phyloP scores from a whole-genome alignment of 129 eudicot species.

The Ambrosia artemisiifolia region DNA sequence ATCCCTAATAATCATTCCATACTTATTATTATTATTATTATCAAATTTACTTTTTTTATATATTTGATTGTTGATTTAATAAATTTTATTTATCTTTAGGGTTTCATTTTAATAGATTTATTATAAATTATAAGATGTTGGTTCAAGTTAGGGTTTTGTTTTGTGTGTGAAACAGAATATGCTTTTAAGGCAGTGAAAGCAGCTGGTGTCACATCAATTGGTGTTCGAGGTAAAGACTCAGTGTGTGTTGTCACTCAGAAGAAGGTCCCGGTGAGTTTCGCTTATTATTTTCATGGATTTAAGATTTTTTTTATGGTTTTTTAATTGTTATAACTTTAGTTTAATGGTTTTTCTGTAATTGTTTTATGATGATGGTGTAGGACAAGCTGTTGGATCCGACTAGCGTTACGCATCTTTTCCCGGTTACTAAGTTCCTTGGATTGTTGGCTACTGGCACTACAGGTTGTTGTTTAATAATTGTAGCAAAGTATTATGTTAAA shows the following conservation, averaged over 20 bases:
- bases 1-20: conserved; percentile 8
- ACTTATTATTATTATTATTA: too few relatives aligned
- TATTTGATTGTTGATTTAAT: neutral
- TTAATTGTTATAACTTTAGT: neutral
- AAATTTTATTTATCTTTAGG: neutral
- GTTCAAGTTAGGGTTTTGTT: conserved; percentile 12
- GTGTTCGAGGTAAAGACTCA: conserved; percentile 88
- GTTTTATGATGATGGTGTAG: conserved; percentile 29
- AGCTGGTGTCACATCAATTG: conserved; percentile 85
- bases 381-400: conserved; percentile 97
- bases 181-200: conserved; percentile 97
- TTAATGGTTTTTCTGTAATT: neutral
- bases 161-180: conserved; percentile 52
- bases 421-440: conserved; percentile 80
- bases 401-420: conserved; percentile 87
- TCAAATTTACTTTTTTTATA: neutral
- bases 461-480: conserved; percentile 36
- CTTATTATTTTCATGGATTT: neutral
- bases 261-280: conserved; percentile 80
- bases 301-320: neutral
- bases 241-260: conserved; percentile 97
- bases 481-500: neutral
- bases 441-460: conserved; percentile 94
- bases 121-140: neutral
- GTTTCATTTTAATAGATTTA: neutral